Percentiles rank a stretch among this genome's conserved stretches.
These are phyloP conservation scores for Lathyrus oleraceus DNA, from an alignment of 306 rosid genomes.

Conservation along the genomic window DNA sequence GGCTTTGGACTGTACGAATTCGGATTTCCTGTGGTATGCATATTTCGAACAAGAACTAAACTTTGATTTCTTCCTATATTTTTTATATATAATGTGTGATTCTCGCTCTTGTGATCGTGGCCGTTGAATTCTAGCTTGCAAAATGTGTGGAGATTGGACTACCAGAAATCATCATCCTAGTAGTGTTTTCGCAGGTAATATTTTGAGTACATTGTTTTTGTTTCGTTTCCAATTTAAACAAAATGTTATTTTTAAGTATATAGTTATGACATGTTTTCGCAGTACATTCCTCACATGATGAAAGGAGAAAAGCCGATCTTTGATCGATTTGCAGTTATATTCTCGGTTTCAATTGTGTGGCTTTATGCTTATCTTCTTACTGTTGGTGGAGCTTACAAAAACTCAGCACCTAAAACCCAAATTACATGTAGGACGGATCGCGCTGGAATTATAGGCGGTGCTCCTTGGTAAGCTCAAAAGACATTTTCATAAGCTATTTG, in stretches of 20 bases:
- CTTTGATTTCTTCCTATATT: constrained; percentile 4
- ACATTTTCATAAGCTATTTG: background rate
- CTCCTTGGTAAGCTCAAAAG: constrained; percentile 69
- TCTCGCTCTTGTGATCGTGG: background rate
- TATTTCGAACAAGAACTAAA: constrained; percentile 14
- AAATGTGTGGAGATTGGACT: constrained; percentile 87
- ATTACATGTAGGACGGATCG: constrained; percentile 44
- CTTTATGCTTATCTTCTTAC: constrained; percentile 46
- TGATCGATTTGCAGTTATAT: constrained; percentile 41
- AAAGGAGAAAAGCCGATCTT: constrained; percentile 42
- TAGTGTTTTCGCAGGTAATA: constrained; percentile 49
- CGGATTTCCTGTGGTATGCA: constrained; percentile 88
- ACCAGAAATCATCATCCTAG: constrained; percentile 78
- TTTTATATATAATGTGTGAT: constrained; percentile 22
- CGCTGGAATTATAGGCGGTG: constrained; percentile 42
- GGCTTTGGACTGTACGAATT: constrained; percentile 90
- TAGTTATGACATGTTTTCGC: constrained; percentile 16
- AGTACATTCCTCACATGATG: constrained; percentile 46
- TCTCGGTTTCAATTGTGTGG: constrained; percentile 44
- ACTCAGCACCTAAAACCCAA: constrained; percentile 43
- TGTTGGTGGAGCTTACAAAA: constrained; percentile 43
- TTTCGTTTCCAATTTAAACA: background rate
- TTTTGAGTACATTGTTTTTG: background rate
- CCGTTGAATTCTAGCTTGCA: constrained; percentile 36
- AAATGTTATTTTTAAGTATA: no score